A percentile compares a stretch with the other conserved stretches of the same genome.
These are phyloP conservation scores for Chlamydomonas schloesseri DNA, from an alignment of 139 green algal genomes.

Conservation along the genomic window DNA sequence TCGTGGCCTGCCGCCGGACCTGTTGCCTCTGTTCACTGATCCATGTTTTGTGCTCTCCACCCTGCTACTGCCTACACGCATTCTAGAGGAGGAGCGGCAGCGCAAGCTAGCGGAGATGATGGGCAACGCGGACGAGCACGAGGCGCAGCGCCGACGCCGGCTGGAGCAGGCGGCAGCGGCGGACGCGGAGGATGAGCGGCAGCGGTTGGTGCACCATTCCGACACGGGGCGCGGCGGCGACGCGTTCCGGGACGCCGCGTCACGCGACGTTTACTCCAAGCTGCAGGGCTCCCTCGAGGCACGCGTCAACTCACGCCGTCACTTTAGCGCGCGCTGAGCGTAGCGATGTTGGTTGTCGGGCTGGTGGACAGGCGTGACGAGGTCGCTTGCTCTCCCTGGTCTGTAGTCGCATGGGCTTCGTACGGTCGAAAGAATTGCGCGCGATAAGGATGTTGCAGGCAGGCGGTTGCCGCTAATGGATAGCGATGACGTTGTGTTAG, in stretches of 20 bases:
- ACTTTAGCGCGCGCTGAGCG: slow-evolving; percentile 53
- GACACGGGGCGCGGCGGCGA: slow-evolving; percentile 51
- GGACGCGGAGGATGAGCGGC: slow-evolving; percentile 27
- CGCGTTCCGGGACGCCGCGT: slow-evolving; percentile 59
- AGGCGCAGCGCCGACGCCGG: slow-evolving; percentile 68
- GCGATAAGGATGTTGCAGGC: no score
- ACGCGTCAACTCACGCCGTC: slow-evolving; percentile 60
- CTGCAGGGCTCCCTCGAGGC: slow-evolving; percentile 53
- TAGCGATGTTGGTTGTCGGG: background rate
- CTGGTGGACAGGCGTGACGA: background rate
- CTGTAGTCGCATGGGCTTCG: no score
- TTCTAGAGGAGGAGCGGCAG: slow-evolving; percentile 86
- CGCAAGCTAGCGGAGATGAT: slow-evolving; percentile 88
- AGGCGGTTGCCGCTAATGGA: no score
- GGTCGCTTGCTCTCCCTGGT: no score
- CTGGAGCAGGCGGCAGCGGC: slow-evolving; percentile 58
- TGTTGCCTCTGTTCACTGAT: no score
- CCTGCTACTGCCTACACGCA: no score
- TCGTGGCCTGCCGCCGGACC: no score
- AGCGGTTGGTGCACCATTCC: slow-evolving; percentile 31
- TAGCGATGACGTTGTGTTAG: no score
- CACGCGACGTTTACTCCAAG: slow-evolving; percentile 58
- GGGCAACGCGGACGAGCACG: slow-evolving; percentile 80
- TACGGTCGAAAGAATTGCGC: no score
- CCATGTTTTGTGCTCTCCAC: no score